A percentile compares a stretch with the other conserved stretches of the same genome.
Conservation (phyloP, 2,329 filamentous ascomycete species). For the Teratosphaeria gauchensis region DNA sequence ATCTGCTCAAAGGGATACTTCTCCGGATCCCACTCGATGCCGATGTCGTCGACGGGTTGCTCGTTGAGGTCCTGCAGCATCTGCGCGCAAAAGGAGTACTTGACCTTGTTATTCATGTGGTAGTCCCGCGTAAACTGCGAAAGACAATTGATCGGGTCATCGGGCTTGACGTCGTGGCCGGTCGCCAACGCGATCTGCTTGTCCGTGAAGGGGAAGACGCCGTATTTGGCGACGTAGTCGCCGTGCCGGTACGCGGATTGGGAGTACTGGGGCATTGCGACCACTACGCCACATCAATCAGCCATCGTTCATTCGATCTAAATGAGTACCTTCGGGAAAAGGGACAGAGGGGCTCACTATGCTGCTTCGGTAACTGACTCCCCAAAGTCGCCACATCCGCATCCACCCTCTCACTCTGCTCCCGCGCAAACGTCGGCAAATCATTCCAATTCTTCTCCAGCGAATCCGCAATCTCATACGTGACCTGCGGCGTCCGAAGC, state of each 20-base stretch:
- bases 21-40: slow-evolving; percentile 23
- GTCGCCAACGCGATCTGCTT: slow-evolving; percentile 21
- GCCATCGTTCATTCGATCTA: not conserved
- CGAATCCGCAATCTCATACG: slow-evolving; percentile 25
- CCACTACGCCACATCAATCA: slow-evolving; percentile 12
- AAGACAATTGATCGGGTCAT: slow-evolving; percentile 23
- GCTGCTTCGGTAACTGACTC: slow-evolving; percentile 20
- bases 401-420: slow-evolving; percentile 20
- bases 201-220: slow-evolving; percentile 22
- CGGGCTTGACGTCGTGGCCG: slow-evolving; percentile 14
- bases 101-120: slow-evolving; percentile 26
- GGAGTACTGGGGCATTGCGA: slow-evolving; percentile 25
- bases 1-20: slow-evolving; percentile 26
- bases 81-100: slow-evolving; percentile 26
- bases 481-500: slow-evolving; percentile 22
- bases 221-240: slow-evolving; percentile 26
- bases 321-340: no score
- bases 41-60: slow-evolving; percentile 27
- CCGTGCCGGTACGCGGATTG: slow-evolving; percentile 28
- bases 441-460: slow-evolving; percentile 27
- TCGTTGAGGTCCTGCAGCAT: slow-evolving; percentile 25
- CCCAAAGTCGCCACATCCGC: slow-evolving; percentile 23
- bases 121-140: slow-evolving; percentile 24
- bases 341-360: no score
- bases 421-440: slow-evolving; percentile 21